Conservation (phyloP, 495 filamentous ascomycete genomes). For the Gamarada debralockiae region DNA sequence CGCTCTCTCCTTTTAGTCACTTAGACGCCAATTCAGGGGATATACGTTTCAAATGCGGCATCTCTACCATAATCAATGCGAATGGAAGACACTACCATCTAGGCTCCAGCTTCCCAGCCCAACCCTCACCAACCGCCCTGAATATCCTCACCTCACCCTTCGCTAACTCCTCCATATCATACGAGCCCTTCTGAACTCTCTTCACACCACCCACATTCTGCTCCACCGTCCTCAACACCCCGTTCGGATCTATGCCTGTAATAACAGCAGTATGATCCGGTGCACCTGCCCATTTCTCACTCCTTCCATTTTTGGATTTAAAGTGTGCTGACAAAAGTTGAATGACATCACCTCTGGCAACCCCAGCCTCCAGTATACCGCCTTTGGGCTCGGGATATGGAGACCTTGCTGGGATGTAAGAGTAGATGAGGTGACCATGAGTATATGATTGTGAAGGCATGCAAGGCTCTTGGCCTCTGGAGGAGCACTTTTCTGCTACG, state of each 20-base stretch:
- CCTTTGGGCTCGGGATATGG: conserved; percentile 22
- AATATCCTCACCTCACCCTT: conserved; percentile 30
- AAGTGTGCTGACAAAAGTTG: conserved; percentile 34
- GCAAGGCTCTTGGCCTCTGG: conserved; percentile 25
- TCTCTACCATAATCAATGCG: no score
- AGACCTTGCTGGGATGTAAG: conserved; percentile 25
- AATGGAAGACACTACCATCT: conserved; percentile 8
- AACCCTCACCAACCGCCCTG: conserved; percentile 25
- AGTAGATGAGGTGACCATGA: conserved; percentile 29
- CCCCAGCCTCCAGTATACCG: conserved; percentile 21
- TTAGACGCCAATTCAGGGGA: no score
- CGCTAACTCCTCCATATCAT: conserved; percentile 24
- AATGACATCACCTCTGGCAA: conserved; percentile 35
- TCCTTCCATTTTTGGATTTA: conserved; percentile 17
- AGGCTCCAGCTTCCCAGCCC: conserved; percentile 20
- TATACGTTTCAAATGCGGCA: no score
- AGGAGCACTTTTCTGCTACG: conserved; percentile 24
- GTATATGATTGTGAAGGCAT: conserved; percentile 31
- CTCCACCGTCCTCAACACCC: conserved; percentile 29
- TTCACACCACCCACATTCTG: conserved; percentile 34
- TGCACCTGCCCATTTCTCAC: conserved; percentile 26
- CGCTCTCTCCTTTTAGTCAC: no score
- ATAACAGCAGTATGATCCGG: conserved; percentile 37
- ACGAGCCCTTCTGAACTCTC: conserved; percentile 24
- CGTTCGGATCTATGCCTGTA: conserved; percentile 26